Base-by-base conservation (phyloP, 768 basidiomycete species). In the Calocybe cyanea region DNA sequence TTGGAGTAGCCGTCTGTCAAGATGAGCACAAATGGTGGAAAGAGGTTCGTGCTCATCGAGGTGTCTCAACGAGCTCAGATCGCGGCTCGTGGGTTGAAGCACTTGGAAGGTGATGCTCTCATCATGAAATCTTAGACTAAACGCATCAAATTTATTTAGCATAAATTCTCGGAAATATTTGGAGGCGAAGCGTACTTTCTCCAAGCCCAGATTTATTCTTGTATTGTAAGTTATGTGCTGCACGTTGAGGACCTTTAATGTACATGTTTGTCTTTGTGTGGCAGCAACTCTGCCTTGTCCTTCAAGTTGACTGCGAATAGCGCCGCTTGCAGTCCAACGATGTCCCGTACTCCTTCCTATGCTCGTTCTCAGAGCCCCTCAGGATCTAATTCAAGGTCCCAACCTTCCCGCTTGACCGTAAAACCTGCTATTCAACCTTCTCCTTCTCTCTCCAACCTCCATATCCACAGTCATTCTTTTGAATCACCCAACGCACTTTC, bases 1-100 rank as follows among this genome's bases (percentile, higher is more conserved):
- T n/a, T 76, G 48, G 35, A 61, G n/a, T 28, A 28, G 5, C 25
- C 25, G 11, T 31, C 5, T 24, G n/a, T 1, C 28, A 45, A 38
- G 19, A 45, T 41, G 11, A 5, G 25, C 6, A 28, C 25, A 6
- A 11, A 32, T 45, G 24, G 19, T 39, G 33, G 25, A 19, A 34
- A 38, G 23, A 35, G 38, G 33, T 20, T 38, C 18, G 38, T 45
- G 30, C 8, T 18, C 63, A 39, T 55, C 43, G 72, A 62, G 34
- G 75, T 67, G 46, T 73, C 71, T 28, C 68, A 71, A 55, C 81
- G 81, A 4, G 81, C 67, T 25, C 73, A 78, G 66, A 80, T 81
- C 1, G 72, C 73, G 28, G 70, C 69, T 4, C 60, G 63, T n/a
- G n/a, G n/a, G n/a, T n/a, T n/a, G n/a, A n/a, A n/a, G n/a, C n/a